A percentile compares a stretch with the other conserved stretches of the same genome.
phyloP scores from a whole-genome alignment of 108 stramenopile species.

The Aurantiochytrium sp. region DNA sequence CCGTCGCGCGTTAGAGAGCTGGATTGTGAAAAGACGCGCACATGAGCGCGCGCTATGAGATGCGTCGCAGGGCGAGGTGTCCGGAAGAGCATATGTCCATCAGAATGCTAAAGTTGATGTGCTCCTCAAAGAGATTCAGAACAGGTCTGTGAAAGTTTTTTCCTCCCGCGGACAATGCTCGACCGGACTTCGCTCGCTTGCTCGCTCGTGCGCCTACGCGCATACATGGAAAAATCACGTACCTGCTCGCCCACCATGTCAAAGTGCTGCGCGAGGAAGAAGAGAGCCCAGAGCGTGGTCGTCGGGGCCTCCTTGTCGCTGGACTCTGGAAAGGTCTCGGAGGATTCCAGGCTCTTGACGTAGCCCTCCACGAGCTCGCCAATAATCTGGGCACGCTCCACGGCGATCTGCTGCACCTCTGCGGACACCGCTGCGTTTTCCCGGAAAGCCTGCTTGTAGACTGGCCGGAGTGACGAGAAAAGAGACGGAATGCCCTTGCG shows the following conservation, averaged over 20 bases:
- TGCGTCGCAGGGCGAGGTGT: no score
- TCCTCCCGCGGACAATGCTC: neutral
- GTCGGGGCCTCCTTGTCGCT: slow-evolving; percentile 62
- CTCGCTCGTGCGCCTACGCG: no score
- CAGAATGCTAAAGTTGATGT: slow-evolving; percentile 14
- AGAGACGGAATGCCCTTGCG: slow-evolving; percentile 81
- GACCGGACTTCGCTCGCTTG: no score
- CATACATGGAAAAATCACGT: neutral
- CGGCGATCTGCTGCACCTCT: slow-evolving; percentile 66
- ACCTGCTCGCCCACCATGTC: slow-evolving; percentile 64
- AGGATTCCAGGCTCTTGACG: slow-evolving; percentile 58
- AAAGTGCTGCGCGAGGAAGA: slow-evolving; percentile 71
- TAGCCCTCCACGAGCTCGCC: slow-evolving; percentile 65
- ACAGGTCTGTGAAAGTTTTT: slow-evolving; percentile 29
- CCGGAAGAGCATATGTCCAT: no score
- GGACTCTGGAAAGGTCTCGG: slow-evolving; percentile 43
- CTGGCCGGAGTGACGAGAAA: slow-evolving; percentile 70
- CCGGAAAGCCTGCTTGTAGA: slow-evolving; percentile 38
- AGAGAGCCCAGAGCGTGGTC: slow-evolving; percentile 76
- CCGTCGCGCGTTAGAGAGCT: no score
- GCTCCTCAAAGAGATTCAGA: slow-evolving; percentile 20
- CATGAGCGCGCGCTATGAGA: no score
- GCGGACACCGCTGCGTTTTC: slow-evolving; percentile 54
- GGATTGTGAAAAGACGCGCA: no score
- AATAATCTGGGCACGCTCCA: slow-evolving; percentile 59